A percentile compares a stretch with the other conserved stretches of the same genome.
phyloP scores from a whole-genome alignment of 768 basidiomycete genomes.

The Pulveroboletus sp. region DNA sequence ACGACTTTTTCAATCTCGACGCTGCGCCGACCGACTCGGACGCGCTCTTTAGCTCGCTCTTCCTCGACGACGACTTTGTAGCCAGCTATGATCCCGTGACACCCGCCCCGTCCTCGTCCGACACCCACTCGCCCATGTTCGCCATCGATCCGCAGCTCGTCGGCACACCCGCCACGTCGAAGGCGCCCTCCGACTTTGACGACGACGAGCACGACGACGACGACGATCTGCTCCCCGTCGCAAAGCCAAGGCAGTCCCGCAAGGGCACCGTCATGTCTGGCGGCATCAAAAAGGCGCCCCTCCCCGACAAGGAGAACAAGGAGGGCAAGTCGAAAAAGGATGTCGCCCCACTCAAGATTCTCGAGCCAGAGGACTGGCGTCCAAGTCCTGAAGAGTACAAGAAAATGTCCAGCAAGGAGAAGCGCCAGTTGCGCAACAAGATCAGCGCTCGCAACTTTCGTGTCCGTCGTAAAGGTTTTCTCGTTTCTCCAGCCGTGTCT shows the following conservation, averaged over 20 bases:
- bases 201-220: conserved; percentile 39
- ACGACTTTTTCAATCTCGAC: conserved; percentile 69
- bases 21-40: conserved; percentile 37
- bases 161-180: conserved; percentile 54
- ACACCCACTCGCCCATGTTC: conserved; percentile 32
- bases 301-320: conserved; percentile 35
- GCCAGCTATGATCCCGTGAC: too few species aligned
- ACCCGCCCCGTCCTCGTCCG: conserved; percentile 19
- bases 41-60: conserved; percentile 40
- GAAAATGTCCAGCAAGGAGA: conserved; percentile 94
- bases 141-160: conserved; percentile 79
- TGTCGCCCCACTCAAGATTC: conserved; percentile 19
- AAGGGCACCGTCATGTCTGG: conserved; percentile 73
- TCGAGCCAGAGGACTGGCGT: conserved; percentile 70
- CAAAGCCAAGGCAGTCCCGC: conserved; percentile 49
- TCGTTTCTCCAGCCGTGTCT: not conserved
- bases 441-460: conserved; percentile 94
- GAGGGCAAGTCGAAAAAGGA: conserved; percentile 28
- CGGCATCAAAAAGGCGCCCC: conserved; percentile 63
- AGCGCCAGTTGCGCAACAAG: conserved; percentile 95
- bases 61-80: conserved; percentile 50
- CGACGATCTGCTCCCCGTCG: conserved; percentile 20
- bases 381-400: conserved; percentile 91
- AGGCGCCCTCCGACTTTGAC: conserved; percentile 41
- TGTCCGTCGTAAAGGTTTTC: conserved; percentile 85